Evolutionary conservation across 2,329 filamentous ascomycete genomes (phyloP).

Genomic region (Lachnellula occidentalis): DNA sequence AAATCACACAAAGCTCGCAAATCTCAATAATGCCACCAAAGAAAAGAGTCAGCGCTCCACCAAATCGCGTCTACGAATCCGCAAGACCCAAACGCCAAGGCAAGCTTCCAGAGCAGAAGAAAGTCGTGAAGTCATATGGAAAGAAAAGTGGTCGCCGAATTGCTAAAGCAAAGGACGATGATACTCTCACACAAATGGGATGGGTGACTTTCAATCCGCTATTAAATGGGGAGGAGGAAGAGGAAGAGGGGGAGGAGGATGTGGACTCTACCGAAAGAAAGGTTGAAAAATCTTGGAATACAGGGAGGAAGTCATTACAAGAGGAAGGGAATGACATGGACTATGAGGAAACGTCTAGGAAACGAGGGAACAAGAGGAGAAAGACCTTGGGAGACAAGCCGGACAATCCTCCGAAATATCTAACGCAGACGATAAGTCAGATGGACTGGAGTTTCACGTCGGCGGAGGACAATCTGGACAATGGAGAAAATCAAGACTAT

Average conservation of each 20-base stretch:
- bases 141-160: conserved; percentile 15
- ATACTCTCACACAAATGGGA: conserved; percentile 29
- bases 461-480: conserved; percentile 9
- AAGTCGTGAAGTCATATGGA: conserved; percentile 22
- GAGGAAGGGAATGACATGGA: conserved; percentile 9
- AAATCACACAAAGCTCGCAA: too few relatives aligned
- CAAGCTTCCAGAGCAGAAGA: conserved; percentile 19
- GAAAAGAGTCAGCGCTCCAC: conserved; percentile 20
- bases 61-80: conserved; percentile 24
- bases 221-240: conserved; percentile 1
- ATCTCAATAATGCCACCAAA: conserved; percentile 18
- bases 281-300: neutral
- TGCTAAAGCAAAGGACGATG: conserved; percentile 18
- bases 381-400: conserved; percentile 19
- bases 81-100: conserved; percentile 21
- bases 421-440: conserved; percentile 29
- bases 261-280: neutral
- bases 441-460: conserved; percentile 22
- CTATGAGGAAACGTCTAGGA: conserved; percentile 16
- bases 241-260: conserved; percentile 10
- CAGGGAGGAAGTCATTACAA: conserved; percentile 7
- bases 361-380: conserved; percentile 20
- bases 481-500: conserved; percentile 1
- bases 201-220: conserved; percentile 2
- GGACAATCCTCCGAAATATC: conserved; percentile 11